phyloP scores from a whole-genome alignment of 2,329 filamentous ascomycete species.

The Sordariomycetes sp. region DNA sequence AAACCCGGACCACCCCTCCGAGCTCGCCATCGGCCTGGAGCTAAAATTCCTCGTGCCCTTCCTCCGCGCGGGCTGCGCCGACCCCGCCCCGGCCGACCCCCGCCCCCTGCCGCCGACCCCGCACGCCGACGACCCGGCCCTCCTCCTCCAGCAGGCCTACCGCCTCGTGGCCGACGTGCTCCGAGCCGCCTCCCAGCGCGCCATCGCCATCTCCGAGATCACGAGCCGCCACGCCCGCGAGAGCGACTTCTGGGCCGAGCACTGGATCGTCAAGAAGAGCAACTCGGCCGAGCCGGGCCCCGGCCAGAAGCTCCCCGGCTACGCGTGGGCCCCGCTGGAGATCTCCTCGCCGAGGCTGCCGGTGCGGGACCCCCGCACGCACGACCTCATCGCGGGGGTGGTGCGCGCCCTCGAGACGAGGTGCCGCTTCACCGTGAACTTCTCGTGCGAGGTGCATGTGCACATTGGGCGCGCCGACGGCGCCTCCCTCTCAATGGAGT shows the following conservation, averaged over 20 bases:
- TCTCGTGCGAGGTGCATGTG: slow-evolving; percentile 26
- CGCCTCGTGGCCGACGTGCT: slow-evolving; percentile 14
- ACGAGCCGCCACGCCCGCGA: slow-evolving; percentile 11
- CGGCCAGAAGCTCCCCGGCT: slow-evolving; percentile 11
- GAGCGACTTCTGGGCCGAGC: slow-evolving; percentile 20
- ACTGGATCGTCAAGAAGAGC: slow-evolving; percentile 28
- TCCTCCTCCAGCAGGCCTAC: slow-evolving; percentile 12
- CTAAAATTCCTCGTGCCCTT: slow-evolving; percentile 20
- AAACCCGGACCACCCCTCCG: not conserved
- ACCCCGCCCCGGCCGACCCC: slow-evolving; percentile 6
- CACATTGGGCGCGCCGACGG: slow-evolving; percentile 25
- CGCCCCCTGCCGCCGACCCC: slow-evolving; percentile 2
- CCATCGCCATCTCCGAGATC: slow-evolving; percentile 17
- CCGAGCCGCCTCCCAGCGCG: slow-evolving; percentile 10
- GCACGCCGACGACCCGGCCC: slow-evolving; percentile 1
- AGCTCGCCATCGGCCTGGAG: slow-evolving; percentile 16
- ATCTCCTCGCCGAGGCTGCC: slow-evolving; percentile 23
- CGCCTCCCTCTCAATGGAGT: slow-evolving; percentile 16
- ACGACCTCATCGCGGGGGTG: slow-evolving; percentile 12
- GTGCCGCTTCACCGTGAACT: slow-evolving; percentile 20
- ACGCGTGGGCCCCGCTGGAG: slow-evolving; percentile 22
- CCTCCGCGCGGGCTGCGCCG: slow-evolving; percentile 4
- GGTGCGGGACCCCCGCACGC: slow-evolving; percentile 12
- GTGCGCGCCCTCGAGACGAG: slow-evolving; percentile 12
- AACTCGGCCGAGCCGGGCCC: slow-evolving; percentile 22